These are phyloP conservation scores for Streptanthus diversifolius DNA, from an alignment of 345 rosid genomes.

Conservation along the genomic window DNA sequence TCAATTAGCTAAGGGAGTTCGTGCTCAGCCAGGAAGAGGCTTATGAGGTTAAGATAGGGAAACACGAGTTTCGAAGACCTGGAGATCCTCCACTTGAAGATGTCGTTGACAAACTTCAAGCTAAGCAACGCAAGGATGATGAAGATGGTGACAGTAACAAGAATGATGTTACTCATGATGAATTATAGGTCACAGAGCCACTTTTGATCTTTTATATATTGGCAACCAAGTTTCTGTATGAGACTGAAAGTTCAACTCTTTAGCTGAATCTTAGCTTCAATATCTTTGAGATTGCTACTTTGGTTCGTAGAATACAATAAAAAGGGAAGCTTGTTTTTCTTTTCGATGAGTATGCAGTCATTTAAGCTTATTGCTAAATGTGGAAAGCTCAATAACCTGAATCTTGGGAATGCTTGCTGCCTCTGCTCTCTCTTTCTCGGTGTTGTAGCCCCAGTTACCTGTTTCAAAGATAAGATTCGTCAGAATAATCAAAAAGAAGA, in stretches of 20 bases:
- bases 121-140: constrained; percentile 21
- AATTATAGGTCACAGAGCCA: constrained; percentile 38
- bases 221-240: neutral
- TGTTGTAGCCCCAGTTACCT: constrained; percentile 38
- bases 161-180: constrained; percentile 45
- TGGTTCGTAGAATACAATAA: constrained; percentile 14
- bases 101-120: constrained; percentile 44
- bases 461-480: neutral
- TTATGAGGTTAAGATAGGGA: constrained; percentile 82
- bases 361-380: constrained; percentile 75
- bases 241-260: neutral
- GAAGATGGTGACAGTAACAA: constrained; percentile 9
- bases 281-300: constrained; percentile 18
- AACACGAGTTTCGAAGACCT: constrained; percentile 60
- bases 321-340: neutral
- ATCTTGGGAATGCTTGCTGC: constrained; percentile 70
- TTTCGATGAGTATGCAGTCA: constrained; percentile 18
- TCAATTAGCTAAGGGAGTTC: constrained; percentile 72
- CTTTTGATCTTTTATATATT: neutral
- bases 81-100: constrained; percentile 86
- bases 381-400: constrained; percentile 65
- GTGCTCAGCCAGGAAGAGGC: constrained; percentile 69
- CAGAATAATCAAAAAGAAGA: neutral
- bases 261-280: neutral
- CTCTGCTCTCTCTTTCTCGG: constrained; percentile 68